Evolutionary conservation across 176 grass and related monocot genomes (phyloP).

Genomic region (Zizania latifolia): DNA sequence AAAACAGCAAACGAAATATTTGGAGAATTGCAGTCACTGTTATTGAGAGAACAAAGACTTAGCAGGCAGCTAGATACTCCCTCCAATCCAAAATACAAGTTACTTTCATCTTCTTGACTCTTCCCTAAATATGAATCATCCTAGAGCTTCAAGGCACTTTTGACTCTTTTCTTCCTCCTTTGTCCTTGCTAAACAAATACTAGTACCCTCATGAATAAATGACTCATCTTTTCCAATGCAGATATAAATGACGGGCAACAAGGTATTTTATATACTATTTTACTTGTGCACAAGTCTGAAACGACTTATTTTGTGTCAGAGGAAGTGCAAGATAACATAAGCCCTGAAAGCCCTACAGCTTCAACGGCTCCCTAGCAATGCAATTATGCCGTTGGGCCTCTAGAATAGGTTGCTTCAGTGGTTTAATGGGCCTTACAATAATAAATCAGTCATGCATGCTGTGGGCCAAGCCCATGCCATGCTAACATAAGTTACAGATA

Average conservation of each 20-base stretch:
- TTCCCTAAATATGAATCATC: too few relatives aligned
- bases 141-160: too few relatives aligned
- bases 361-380: neutral
- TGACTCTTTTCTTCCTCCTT: too few relatives aligned
- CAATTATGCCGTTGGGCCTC: neutral
- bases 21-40: neutral
- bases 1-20: neutral
- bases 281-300: too few relatives aligned
- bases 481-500: neutral
- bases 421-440: neutral
- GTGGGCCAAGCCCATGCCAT: neutral
- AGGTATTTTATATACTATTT: too few relatives aligned
- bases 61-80: neutral
- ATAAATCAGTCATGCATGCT: neutral
- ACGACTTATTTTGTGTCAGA: too few relatives aligned
- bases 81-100: too few relatives aligned
- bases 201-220: too few relatives aligned
- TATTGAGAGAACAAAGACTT: neutral
- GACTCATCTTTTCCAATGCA: too few relatives aligned
- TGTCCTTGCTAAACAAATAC: too few relatives aligned
- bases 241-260: too few relatives aligned
- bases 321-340: neutral
- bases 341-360: neutral
- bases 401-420: neutral
- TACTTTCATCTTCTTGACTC: too few relatives aligned